Evolutionary conservation across 495 filamentous ascomycete species (phyloP).

Genomic region (Trichoderma asperelloides): DNA sequence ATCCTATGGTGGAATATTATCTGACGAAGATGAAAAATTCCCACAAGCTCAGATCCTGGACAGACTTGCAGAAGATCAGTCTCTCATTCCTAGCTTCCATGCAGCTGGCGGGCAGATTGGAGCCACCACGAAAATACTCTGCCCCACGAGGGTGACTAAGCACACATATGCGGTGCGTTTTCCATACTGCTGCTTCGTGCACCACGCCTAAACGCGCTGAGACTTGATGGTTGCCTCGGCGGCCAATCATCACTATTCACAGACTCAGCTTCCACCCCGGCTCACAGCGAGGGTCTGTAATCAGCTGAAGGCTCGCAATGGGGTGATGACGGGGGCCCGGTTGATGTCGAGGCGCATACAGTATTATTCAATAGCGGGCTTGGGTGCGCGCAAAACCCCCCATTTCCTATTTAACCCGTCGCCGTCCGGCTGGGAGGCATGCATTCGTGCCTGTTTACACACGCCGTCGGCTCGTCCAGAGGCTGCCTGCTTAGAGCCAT

Average conservation of each 20-base stretch:
- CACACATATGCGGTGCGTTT: no score
- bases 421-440: not conserved
- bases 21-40: not conserved
- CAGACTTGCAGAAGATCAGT: not conserved
- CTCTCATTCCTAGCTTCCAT: no score
- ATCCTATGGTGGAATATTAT: not conserved
- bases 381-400: no score
- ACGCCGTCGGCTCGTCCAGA: not conserved
- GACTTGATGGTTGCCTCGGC: not conserved
- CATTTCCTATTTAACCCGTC: not conserved
- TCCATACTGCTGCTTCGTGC: no score
- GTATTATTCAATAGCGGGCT: no score
- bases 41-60: not conserved
- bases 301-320: not conserved
- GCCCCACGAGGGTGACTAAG: no score
- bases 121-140: no score
- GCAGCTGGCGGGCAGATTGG: no score
- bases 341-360: no score
- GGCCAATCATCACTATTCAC: not conserved
- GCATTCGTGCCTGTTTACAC: not conserved
- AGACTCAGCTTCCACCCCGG: not conserved
- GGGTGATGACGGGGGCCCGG: not conserved
- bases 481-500: not conserved
- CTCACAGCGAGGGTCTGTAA: not conserved
- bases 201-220: not conserved